phyloP scores from a whole-genome alignment of 345 rosid genomes.

The Aquilaria sinensis region DNA sequence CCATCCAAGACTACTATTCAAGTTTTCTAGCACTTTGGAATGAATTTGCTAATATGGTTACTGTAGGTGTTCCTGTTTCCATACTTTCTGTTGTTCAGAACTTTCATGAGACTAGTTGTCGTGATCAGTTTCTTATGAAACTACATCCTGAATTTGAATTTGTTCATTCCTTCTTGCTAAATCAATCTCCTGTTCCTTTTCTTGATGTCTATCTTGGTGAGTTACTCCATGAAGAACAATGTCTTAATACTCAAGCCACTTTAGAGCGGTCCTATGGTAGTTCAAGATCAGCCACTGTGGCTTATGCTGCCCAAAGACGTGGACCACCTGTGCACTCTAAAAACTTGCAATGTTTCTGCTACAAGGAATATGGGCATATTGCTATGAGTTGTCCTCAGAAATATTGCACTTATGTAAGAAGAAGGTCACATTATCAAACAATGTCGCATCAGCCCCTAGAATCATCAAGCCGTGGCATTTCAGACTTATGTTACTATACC shows the following conservation, averaged over 20 bases:
- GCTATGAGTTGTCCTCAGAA: background rate
- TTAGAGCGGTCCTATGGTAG: too few relatives aligned
- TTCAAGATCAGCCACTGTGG: too few relatives aligned
- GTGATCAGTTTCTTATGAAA: slow-evolving; percentile 18
- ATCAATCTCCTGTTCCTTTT: background rate
- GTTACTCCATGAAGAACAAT: too few relatives aligned
- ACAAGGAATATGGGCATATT: background rate
- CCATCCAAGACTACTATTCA: too few relatives aligned
- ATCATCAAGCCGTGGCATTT: background rate
- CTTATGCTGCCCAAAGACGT: background rate
- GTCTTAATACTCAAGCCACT: too few relatives aligned
- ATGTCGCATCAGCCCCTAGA: background rate
- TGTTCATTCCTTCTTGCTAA: background rate
- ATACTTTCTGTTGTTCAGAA: background rate
- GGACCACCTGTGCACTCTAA: background rate
- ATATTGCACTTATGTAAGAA: slow-evolving; percentile 9
- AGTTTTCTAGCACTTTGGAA: too few relatives aligned
- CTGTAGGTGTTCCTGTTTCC: background rate
- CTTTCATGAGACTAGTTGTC: slow-evolving; percentile 8
- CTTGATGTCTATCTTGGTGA: background rate
- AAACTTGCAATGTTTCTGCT: background rate
- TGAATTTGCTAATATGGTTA: background rate
- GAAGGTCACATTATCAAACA: slow-evolving; percentile 3
- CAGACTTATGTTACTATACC: background rate
- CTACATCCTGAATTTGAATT: background rate